Evolutionary conservation across 2,329 filamentous ascomycete genomes (phyloP).

Genomic region (Amauroascus niger): DNA sequence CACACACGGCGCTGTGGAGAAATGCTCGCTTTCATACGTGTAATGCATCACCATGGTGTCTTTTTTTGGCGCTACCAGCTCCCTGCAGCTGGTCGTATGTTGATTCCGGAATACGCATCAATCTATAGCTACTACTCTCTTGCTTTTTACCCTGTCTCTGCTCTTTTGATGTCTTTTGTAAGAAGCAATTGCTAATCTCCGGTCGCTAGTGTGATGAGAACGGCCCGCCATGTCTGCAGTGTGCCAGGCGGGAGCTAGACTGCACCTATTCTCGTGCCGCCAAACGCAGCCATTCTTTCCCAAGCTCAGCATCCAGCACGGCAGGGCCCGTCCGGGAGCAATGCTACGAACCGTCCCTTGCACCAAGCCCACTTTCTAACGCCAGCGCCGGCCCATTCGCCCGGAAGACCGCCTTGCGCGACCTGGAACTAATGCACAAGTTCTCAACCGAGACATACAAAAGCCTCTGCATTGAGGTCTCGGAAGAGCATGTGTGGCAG

Average conservation of each 20-base stretch:
- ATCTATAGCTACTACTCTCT: too few species aligned
- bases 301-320: not conserved
- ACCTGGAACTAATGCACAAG: conserved; percentile 46
- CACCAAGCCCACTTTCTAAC: not conserved
- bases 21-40: too few species aligned
- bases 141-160: too few species aligned
- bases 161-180: too few species aligned
- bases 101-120: too few species aligned
- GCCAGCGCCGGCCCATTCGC: not conserved
- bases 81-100: too few species aligned
- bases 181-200: not conserved
- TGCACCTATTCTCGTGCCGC: conserved; percentile 22
- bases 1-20: too few species aligned
- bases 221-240: conserved; percentile 34
- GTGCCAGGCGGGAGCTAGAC: conserved; percentile 28
- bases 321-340: not conserved
- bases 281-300: not conserved
- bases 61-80: too few species aligned
- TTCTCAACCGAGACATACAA: conserved; percentile 42
- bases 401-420: conserved; percentile 21
- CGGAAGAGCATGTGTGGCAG: conserved; percentile 32
- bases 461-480: conserved; percentile 30
- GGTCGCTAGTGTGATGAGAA: conserved; percentile 31
- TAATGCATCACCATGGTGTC: too few species aligned
- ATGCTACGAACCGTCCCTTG: not conserved